phyloP scores from a whole-genome alignment of 495 filamentous ascomycete species.

The Terfezia boudieri region DNA sequence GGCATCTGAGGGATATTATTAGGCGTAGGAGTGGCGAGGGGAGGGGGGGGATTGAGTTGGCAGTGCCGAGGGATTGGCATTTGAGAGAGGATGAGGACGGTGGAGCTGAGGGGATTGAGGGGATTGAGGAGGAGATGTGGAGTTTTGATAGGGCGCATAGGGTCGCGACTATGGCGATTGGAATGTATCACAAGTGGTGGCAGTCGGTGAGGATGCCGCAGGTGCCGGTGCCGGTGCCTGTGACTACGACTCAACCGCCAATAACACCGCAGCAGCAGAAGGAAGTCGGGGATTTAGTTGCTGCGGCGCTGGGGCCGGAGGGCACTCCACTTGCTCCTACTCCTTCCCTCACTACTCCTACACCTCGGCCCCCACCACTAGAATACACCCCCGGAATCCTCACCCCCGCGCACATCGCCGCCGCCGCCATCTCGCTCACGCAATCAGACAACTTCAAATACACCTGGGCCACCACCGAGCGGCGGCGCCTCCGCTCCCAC shows the following conservation, averaged over 20 bases:
- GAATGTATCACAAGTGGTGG: conserved; percentile 15
- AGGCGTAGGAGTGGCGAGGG: conserved; percentile 16
- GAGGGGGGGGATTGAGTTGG: conserved; percentile 7
- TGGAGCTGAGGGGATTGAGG: conserved; percentile 10
- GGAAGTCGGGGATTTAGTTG: too few species aligned
- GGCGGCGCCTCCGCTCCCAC: neutral
- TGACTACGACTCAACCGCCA: too few species aligned
- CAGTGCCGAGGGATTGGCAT: conserved; percentile 12
- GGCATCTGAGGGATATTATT: conserved; percentile 45
- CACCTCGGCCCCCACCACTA: too few species aligned
- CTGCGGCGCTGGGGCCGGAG: too few species aligned
- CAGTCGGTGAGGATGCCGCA: neutral
- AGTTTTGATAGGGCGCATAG: conserved; percentile 38
- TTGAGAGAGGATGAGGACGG: conserved; percentile 2
- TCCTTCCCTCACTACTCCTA: too few species aligned
- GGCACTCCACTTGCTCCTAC: too few species aligned
- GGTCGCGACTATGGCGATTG: conserved; percentile 37
- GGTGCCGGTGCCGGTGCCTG: too few species aligned
- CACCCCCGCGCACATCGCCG: conserved; percentile 16
- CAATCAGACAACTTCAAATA: conserved; percentile 26
- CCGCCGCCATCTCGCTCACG: conserved; percentile 24
- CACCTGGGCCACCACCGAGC: conserved; percentile 6
- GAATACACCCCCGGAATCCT: neutral
- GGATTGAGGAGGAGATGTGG: conserved; percentile 33
- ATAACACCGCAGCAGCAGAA: too few species aligned